Conservation (phyloP, 2,329 filamentous ascomycete genomes). For the Fusarium incarnatum region DNA sequence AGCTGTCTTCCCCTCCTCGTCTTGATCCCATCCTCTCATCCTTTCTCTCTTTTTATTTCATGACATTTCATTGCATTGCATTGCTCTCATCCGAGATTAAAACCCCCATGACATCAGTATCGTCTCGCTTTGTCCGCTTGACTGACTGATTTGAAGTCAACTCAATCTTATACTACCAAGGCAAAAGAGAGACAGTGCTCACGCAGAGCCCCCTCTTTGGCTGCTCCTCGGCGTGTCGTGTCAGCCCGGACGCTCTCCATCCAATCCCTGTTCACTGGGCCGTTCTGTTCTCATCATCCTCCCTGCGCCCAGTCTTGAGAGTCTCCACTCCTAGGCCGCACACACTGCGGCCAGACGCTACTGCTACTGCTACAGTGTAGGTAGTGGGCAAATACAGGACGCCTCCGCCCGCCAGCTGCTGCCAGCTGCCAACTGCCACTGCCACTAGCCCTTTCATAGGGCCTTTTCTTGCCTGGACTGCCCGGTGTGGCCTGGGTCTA, state of each 20-base stretch:
- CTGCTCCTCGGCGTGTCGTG: conserved; percentile 42
- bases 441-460: not conserved
- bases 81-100: not conserved
- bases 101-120: conserved; percentile 27
- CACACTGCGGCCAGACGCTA: conserved; percentile 32
- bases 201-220: conserved; percentile 22
- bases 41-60: not conserved
- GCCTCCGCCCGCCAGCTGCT: conserved; percentile 37
- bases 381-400: conserved; percentile 1
- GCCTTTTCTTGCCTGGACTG: conserved; percentile 10
- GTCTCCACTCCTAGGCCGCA: conserved; percentile 42
- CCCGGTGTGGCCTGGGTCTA: not conserved
- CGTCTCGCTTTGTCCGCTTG: conserved; percentile 26
- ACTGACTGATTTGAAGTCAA: conserved; percentile 16
- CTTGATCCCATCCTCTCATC: not conserved
- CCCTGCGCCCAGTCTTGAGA: conserved; percentile 35
- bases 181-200: conserved; percentile 29
- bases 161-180: conserved; percentile 23
- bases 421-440: conserved; percentile 20
- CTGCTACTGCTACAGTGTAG: conserved; percentile 17
- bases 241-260: conserved; percentile 48
- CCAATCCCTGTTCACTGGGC: conserved; percentile 47
- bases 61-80: not conserved
- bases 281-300: conserved; percentile 41
- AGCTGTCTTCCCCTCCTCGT: conserved; percentile 17